Conservation (phyloP, 2,329 filamentous ascomycete species). For the Stemphylium vesicarium region DNA sequence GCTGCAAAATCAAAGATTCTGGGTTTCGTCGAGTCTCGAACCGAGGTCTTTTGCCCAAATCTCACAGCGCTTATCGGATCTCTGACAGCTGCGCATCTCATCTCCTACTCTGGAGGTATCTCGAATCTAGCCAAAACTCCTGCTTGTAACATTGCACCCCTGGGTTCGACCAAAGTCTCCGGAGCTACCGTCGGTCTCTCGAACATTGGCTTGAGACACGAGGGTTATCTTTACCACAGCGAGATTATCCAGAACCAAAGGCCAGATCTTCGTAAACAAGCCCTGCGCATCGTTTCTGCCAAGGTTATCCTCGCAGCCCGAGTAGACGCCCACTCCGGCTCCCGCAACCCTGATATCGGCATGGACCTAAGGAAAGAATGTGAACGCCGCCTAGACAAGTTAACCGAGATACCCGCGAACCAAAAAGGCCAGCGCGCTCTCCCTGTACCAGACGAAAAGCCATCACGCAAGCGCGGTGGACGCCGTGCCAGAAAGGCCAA, state of each 20-base stretch:
- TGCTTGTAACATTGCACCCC: conserved; percentile 87
- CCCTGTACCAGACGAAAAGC: conserved; percentile 94
- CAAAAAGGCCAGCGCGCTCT: conserved; percentile 79
- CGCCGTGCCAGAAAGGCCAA: conserved; percentile 91
- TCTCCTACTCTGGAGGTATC: conserved; percentile 90
- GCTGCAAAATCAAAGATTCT: conserved; percentile 85
- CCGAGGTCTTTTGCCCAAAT: conserved; percentile 96
- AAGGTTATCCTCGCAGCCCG: conserved; percentile 94
- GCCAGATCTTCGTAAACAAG: conserved; percentile 86
- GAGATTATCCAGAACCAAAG: conserved; percentile 86
- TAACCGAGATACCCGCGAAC: conserved; percentile 89
- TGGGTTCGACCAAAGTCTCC: conserved; percentile 87
- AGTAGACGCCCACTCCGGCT: conserved; percentile 83
- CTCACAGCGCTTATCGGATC: conserved; percentile 89
- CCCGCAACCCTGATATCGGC: conserved; percentile 80
- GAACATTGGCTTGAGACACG: conserved; percentile 87
- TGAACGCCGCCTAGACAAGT: conserved; percentile 85
- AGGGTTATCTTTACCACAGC: conserved; percentile 92
- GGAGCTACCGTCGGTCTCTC: conserved; percentile 80
- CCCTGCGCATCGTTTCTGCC: conserved; percentile 90
- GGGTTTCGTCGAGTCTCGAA: conserved; percentile 94
- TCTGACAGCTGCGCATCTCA: conserved; percentile 91
- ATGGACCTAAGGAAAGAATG: conserved; percentile 83
- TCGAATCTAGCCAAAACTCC: conserved; percentile 90
- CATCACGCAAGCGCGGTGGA: conserved; percentile 88